Conservation (phyloP, 2,329 filamentous ascomycete genomes). For the Monosporascus sp. region DNA sequence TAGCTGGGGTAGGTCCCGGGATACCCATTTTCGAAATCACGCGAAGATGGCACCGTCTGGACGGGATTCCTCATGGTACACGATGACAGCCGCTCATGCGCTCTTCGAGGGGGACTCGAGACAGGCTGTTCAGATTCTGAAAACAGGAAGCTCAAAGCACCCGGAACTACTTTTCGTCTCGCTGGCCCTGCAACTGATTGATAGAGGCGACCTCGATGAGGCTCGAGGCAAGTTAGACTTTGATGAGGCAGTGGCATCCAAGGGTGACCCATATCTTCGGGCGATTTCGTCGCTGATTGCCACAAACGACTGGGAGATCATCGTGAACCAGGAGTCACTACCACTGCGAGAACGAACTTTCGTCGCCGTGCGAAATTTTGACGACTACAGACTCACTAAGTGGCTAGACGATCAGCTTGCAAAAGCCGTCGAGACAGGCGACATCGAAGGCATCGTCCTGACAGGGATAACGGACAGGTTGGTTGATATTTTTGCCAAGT, state of each 20-base stretch:
- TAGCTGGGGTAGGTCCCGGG: constrained; percentile 59
- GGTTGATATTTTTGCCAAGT: constrained; percentile 71
- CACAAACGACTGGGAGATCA: constrained; percentile 69
- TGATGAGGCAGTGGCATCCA: constrained; percentile 54
- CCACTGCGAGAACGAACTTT: constrained; percentile 71
- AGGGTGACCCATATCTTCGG: constrained; percentile 73
- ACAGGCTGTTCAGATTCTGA: constrained; percentile 65
- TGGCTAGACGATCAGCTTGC: constrained; percentile 66
- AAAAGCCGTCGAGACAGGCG: constrained; percentile 58
- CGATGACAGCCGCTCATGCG: constrained; percentile 71
- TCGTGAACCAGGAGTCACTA: constrained; percentile 68
- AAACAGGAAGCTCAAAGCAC: constrained; percentile 57
- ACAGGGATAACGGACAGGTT: constrained; percentile 70
- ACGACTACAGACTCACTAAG: constrained; percentile 55
- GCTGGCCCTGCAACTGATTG: constrained; percentile 60
- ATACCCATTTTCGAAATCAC: constrained; percentile 38
- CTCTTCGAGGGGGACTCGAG: constrained; percentile 68
- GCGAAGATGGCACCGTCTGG: constrained; percentile 39
- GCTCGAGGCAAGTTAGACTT: constrained; percentile 51
- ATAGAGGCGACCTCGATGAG: constrained; percentile 40
- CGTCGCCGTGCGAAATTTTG: constrained; percentile 64
- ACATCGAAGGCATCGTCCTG: constrained; percentile 73
- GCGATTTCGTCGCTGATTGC: constrained; percentile 75
- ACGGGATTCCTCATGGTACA: constrained; percentile 53
- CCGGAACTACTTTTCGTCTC: constrained; percentile 65